Base-by-base conservation (phyloP, 2,329 filamentous ascomycete genomes). In the Domatiomyces catenatus region DNA sequence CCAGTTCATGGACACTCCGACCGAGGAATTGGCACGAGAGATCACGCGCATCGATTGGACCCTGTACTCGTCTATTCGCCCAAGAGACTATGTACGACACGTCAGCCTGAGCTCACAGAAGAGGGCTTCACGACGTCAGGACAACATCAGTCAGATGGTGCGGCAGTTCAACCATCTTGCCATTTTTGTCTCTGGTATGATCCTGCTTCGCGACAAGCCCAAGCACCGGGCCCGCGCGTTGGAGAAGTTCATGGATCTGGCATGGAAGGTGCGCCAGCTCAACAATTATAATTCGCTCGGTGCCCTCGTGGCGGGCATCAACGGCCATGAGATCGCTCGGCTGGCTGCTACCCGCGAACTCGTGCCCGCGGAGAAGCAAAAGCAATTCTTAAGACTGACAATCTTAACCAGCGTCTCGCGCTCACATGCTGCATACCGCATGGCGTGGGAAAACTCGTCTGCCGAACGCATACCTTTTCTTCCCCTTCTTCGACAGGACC, bases 271-370 rank as follows among this genome's bases (percentile, higher is more conserved):
- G 47, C 84, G 92, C 42, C 83, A 89, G 62, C 71, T 94, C 54
- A 95, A 96, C 71, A 96, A 98, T 66, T 98, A 96, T 72, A 96
- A 96, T 64, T 85, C 88, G 0, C 73, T 98, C 1, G 90, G 89
- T n/a, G 90, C 92, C 6, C 80, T 98, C 36, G 77, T 98, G 52
- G 90, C 92, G 5, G 92, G 90, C 7, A 84, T 98, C 61, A 94
- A 93, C 63, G 84, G 86, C 52, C 86, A 85, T 1, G 81, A 88
- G 0, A 83, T 98, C 24, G 84, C 92, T 62, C 83, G 92, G 17
- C 76, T 98, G 1, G 71, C 76, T 0, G 84, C 88, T 59, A 96
- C 92, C 0, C 76, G 84, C 53, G 79, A 84, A 12, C 69, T 95
- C 15, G 79, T 96, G 2, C 75, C 84, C 1, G 68, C 76, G 5